These are phyloP conservation scores for Sclerotinia subarctica DNA, from an alignment of 2,329 filamentous ascomycete genomes.

Conservation along the genomic window DNA sequence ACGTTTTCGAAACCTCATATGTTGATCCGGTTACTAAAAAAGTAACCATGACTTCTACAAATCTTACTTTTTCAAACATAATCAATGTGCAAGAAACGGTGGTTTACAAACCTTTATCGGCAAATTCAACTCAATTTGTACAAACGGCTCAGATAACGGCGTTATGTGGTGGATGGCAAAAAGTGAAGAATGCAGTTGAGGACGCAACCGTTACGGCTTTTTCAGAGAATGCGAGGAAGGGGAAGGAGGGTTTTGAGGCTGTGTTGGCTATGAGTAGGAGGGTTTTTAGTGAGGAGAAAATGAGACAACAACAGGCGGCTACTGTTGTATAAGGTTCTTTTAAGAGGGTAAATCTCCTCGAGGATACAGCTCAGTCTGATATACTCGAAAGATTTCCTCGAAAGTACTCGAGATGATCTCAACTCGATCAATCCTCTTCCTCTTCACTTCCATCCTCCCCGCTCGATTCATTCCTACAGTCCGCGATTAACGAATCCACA, in stretches of 20 bases:
- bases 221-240: conserved; percentile 84
- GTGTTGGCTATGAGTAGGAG: conserved; percentile 90
- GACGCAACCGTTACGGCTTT: conserved; percentile 86
- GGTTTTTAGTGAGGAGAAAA: conserved; percentile 86
- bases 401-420: background rate
- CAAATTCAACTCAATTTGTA: conserved; percentile 70
- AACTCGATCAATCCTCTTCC: background rate
- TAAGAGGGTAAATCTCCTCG: background rate
- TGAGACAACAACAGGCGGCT: conserved; percentile 45
- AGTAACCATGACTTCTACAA: conserved; percentile 95
- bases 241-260: conserved; percentile 90
- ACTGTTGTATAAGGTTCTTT: background rate
- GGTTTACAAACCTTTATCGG: conserved; percentile 65
- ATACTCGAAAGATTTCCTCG: background rate
- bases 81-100: conserved; percentile 92
- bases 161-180: conserved; percentile 93
- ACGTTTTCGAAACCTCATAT: conserved; percentile 94
- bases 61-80: conserved; percentile 89
- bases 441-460: background rate
- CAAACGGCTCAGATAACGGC: conserved; percentile 93
- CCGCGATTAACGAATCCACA: conserved; percentile 11
- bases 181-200: conserved; percentile 94
- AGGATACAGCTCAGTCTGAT: background rate
- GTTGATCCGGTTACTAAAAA: conserved; percentile 80
- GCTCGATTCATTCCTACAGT: background rate